A percentile compares a stretch with the other conserved stretches of the same genome.
These are phyloP conservation scores for Dioscorea alata DNA, from an alignment of 106 monocot species.

Conservation along the genomic window DNA sequence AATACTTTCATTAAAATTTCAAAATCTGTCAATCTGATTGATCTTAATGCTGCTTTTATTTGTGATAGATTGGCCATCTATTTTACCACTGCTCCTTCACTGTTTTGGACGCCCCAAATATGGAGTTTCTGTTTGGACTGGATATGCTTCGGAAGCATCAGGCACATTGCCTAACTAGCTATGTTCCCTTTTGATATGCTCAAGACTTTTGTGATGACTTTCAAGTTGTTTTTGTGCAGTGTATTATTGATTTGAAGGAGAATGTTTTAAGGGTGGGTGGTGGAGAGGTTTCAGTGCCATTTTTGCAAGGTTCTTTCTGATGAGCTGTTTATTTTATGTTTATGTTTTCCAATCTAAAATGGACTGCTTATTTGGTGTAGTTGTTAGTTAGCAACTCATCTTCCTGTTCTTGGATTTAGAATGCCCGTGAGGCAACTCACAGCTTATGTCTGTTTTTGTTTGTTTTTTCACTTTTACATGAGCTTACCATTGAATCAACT, in stretches of 20 bases:
- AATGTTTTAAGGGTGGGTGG: conserved; percentile 95
- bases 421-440: too few relatives aligned
- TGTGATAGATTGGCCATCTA: conserved; percentile 71
- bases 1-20: not conserved
- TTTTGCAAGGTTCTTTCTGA: conserved; percentile 68
- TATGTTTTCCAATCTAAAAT: too few relatives aligned
- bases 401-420: too few relatives aligned
- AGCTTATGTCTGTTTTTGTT: too few relatives aligned
- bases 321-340: not conserved
- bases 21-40: not conserved
- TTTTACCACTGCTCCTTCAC: conserved; percentile 96
- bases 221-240: conserved; percentile 32
- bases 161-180: conserved; percentile 23
- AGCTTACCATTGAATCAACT: too few relatives aligned
- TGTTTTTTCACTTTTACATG: too few relatives aligned
- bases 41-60: not conserved
- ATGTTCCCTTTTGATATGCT: not conserved
- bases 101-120: conserved; percentile 86
- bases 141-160: conserved; percentile 97
- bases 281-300: conserved; percentile 98
- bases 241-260: conserved; percentile 98
- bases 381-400: too few relatives aligned
- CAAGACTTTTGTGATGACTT: not conserved
- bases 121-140: conserved; percentile 94
- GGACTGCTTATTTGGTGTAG: too few relatives aligned